Percentiles rank a stretch among this genome's conserved stretches.
Conservation (phyloP, 2,329 filamentous ascomycete genomes). For the Trichocomaceae sp. region DNA sequence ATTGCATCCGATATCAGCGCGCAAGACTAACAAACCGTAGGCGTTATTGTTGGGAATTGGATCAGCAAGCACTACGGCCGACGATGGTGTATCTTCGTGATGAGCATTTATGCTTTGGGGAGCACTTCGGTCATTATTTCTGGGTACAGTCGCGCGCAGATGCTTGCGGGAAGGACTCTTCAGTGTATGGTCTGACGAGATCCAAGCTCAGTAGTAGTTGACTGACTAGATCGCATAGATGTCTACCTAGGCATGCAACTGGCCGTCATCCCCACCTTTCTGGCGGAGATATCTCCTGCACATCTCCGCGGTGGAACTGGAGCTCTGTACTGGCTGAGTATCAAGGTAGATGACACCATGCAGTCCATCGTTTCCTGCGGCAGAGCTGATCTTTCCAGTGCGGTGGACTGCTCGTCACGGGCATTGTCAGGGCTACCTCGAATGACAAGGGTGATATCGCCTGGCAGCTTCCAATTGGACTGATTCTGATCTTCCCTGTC, state of each 20-base stretch:
- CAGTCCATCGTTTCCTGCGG: too few species aligned
- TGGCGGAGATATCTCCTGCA: conserved; percentile 20
- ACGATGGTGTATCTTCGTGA: conserved; percentile 4
- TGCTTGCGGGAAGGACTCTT: conserved; percentile 1
- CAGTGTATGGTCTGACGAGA: not conserved
- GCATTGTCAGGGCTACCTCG: conserved; percentile 13
- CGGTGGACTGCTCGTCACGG: conserved; percentile 17
- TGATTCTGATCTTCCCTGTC: conserved; percentile 18
- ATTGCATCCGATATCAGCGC: too few species aligned
- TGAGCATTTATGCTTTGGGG: conserved; percentile 3
- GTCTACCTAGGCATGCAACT: conserved; percentile 38
- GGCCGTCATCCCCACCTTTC: conserved; percentile 32
- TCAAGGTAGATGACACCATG: conserved; percentile 8
- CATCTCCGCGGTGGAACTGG: conserved; percentile 15
- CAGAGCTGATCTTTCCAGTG: not conserved
- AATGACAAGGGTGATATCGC: conserved; percentile 21
- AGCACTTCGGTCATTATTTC: conserved; percentile 1
- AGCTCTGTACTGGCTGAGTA: conserved; percentile 17
- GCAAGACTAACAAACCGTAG: not conserved
- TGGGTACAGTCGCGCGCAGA: not conserved
- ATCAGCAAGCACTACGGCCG: conserved; percentile 5
- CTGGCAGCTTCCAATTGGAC: conserved; percentile 23
- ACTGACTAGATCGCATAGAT: not conserved
- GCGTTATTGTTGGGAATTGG: not conserved
- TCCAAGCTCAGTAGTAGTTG: not conserved